Evolutionary conservation across 2,329 filamentous ascomycete species (phyloP).

Genomic region (Diaporthe capsici): DNA sequence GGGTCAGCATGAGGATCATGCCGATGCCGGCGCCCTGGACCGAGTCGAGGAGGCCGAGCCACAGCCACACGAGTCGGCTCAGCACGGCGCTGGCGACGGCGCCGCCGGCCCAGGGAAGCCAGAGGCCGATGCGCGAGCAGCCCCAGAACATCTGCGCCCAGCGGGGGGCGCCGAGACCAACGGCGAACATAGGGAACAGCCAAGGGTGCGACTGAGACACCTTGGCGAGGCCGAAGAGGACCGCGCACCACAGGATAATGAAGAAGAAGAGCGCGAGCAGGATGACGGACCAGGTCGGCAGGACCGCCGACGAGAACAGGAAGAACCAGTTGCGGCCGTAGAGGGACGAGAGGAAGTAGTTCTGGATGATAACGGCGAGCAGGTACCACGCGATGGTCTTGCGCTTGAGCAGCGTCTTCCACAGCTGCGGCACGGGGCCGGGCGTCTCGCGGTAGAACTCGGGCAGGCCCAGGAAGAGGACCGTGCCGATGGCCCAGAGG

Average conservation of each 20-base stretch:
- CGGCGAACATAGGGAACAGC: slow-evolving; percentile 76
- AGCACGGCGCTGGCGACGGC: slow-evolving; percentile 65
- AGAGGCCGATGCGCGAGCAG: slow-evolving; percentile 69
- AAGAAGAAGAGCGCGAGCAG: slow-evolving; percentile 69
- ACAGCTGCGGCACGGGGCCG: slow-evolving; percentile 73
- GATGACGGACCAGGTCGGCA: slow-evolving; percentile 68
- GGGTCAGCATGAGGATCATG: slow-evolving; percentile 74
- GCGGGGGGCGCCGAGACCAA: slow-evolving; percentile 73
- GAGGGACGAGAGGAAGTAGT: slow-evolving; percentile 74
- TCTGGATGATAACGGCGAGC: slow-evolving; percentile 71
- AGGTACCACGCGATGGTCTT: slow-evolving; percentile 77
- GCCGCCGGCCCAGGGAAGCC: slow-evolving; percentile 72
- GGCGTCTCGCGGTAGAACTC: slow-evolving; percentile 74
- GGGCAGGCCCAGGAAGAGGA: slow-evolving; percentile 71
- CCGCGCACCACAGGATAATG: slow-evolving; percentile 65
- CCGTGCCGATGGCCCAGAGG: slow-evolving; percentile 67
- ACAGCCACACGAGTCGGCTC: slow-evolving; percentile 71
- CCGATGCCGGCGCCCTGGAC: slow-evolving; percentile 75
- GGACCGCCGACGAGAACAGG: slow-evolving; percentile 61
- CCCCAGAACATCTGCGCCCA: slow-evolving; percentile 78
- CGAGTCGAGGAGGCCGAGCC: slow-evolving; percentile 74
- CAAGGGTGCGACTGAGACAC: slow-evolving; percentile 72
- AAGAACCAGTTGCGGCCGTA: slow-evolving; percentile 77
- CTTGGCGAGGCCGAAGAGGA: slow-evolving; percentile 64
- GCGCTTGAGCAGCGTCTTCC: slow-evolving; percentile 68